Base-by-base conservation (phyloP, 495 filamentous ascomycete species). In the Hypoxylon lienhwacheense region DNA sequence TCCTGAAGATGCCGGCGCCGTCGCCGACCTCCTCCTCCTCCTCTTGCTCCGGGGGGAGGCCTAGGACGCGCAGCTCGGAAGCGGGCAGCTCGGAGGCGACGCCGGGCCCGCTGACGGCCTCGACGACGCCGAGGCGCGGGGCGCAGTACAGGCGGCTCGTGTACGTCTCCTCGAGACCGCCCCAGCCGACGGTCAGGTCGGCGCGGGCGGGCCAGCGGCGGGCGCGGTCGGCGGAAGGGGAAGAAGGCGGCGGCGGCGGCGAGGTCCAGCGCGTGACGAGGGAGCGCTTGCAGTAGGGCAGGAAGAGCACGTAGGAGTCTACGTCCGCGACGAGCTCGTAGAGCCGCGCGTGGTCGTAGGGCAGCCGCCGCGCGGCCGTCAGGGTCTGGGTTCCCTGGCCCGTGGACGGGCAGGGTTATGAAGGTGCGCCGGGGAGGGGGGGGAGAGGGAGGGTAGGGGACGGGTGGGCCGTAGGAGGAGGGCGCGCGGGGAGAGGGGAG, bases 321-420 rank as follows among this genome's bases (percentile, higher is more conserved):
- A 96, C 84, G 66, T 95, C 88, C 66, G 90, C 80, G 69, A 97
- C 88, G 24, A 96, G 74, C 48, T 73, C 73, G 85, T 90, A 97
- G 59, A 98, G 81, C 0, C 80, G 71, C 3, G 63, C 47, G 36
- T 84, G 77, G 1, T 82, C 71, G 79, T 95, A 95, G 20, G 88
- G 88, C 52, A 98, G 86, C n/a, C 78, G 85, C 53, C 88, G 87
- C 33, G 80, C 76, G 14, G 88, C 89, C 53, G 77, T 79, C 55
- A 97, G 81, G 59, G 74, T 82, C 58, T 83, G 81, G 0, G 76
- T n/a, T n/a, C n/a, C n/a, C n/a, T n/a, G n/a, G n/a, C n/a, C n/a
- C n/a, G n/a, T n/a, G 55, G 19, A 43, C 32, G 17, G 74, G 63
- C 47, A 74, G 66, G 40, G 68, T 70, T 55, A 75, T 58, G 66